Conservation (phyloP, 768 basidiomycete genomes). For the Russula olivacea region DNA sequence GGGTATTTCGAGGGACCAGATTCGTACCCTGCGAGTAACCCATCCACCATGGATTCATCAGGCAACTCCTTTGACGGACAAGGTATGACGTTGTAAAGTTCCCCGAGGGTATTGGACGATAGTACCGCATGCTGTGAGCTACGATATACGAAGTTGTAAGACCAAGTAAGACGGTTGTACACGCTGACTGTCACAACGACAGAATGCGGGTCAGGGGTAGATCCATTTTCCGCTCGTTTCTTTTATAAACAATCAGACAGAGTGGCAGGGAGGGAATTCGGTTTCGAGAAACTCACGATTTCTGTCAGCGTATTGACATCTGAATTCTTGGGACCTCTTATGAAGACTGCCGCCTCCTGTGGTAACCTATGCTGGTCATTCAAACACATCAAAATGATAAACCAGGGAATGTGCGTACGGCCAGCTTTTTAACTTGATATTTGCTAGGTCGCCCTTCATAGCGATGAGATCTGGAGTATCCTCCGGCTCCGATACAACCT, state of each 20-base stretch:
- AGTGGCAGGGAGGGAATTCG: neutral
- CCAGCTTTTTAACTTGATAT: constrained; percentile 52
- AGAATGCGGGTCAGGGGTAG: constrained; percentile 30
- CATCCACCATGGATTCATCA: constrained; percentile 35
- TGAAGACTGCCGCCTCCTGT: constrained; percentile 51
- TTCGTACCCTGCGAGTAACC: constrained; percentile 33
- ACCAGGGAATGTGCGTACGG: constrained; percentile 39
- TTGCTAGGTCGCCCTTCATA: constrained; percentile 49
- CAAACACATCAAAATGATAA: constrained; percentile 6
- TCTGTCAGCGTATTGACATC: constrained; percentile 56
- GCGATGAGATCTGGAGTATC: constrained; percentile 42
- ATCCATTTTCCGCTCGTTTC: constrained; percentile 10
- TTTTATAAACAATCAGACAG: constrained; percentile 11
- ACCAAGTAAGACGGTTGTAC: constrained; percentile 56
- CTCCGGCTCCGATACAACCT: constrained; percentile 33
- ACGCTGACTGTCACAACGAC: constrained; percentile 56
- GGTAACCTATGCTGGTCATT: constrained; percentile 37
- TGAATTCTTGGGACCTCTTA: constrained; percentile 56
- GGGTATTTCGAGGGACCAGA: constrained; percentile 19
- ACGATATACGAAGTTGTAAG: constrained; percentile 51
- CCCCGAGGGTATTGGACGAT: constrained; percentile 67
- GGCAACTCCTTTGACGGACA: constrained; percentile 56
- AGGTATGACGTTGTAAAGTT: constrained; percentile 53
- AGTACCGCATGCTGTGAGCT: constrained; percentile 62
- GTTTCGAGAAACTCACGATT: constrained; percentile 32